A percentile compares a stretch with the other conserved stretches of the same genome.
Conservation (phyloP, 176 grass and related monocot genomes). For the Eleusine indica region DNA sequence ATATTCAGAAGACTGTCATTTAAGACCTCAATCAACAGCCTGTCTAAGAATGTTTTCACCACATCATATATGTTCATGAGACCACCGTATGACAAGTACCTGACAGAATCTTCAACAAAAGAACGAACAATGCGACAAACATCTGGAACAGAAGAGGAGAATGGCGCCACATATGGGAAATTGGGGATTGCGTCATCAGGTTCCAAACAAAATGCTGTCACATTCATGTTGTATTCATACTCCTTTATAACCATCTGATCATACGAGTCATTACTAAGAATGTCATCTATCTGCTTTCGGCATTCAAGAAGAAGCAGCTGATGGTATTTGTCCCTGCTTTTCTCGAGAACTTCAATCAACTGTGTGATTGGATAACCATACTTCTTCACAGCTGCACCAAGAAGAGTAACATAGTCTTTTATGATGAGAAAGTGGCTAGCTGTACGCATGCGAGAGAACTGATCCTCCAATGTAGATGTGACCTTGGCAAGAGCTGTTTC, state of each 20-base stretch:
- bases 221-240: slow-evolving; percentile 80
- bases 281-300: slow-evolving; percentile 70
- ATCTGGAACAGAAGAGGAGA: slow-evolving; percentile 88
- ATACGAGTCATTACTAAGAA: slow-evolving; percentile 72
- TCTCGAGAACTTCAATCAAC: slow-evolving; percentile 69
- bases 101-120: slow-evolving; percentile 89
- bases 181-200: slow-evolving; percentile 57
- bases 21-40: slow-evolving; percentile 88
- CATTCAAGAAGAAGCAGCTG: slow-evolving; percentile 76
- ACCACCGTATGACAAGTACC: slow-evolving; percentile 73
- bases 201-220: slow-evolving; percentile 70
- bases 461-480: slow-evolving; percentile 67
- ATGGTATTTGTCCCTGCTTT: slow-evolving; percentile 85
- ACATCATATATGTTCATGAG: slow-evolving; percentile 64
- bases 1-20: slow-evolving; percentile 74
- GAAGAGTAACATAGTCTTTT: slow-evolving; percentile 91
- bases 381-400: slow-evolving; percentile 62
- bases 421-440: slow-evolving; percentile 85
- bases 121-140: slow-evolving; percentile 70
- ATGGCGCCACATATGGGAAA: slow-evolving; percentile 73
- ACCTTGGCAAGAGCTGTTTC: slow-evolving; percentile 83
- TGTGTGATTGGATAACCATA: slow-evolving; percentile 62
- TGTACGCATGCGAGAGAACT: slow-evolving; percentile 67
- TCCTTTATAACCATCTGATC: slow-evolving; percentile 89
- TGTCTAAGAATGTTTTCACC: slow-evolving; percentile 72